A percentile compares a stretch with the other conserved stretches of the same genome.
Conservation (phyloP, 768 basidiomycete species). For the Piloderma croceum region DNA sequence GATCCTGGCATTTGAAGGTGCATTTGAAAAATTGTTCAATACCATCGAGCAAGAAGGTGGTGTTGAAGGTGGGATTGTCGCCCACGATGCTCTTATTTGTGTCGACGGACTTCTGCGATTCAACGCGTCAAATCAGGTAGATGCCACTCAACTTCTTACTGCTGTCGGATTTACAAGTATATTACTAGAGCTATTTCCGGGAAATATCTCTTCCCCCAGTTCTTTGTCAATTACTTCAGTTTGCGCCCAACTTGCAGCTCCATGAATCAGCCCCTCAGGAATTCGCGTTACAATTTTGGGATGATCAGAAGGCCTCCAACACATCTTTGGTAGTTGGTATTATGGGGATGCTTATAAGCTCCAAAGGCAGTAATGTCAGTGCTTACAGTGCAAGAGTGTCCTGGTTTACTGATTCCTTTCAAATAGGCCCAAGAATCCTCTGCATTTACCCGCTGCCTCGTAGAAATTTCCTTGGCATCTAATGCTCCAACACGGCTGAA, state of each 20-base stretch:
- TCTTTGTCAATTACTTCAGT: slow-evolving; percentile 64
- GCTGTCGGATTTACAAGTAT: slow-evolving; percentile 5
- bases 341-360: slow-evolving; percentile 79
- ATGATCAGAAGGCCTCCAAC: slow-evolving; percentile 82
- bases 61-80: slow-evolving; percentile 82
- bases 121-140: slow-evolving; percentile 91
- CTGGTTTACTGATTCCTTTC: slow-evolving; percentile 1
- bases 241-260: slow-evolving; percentile 56
- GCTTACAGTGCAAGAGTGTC: not conserved
- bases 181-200: slow-evolving; percentile 84
- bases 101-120: slow-evolving; percentile 84
- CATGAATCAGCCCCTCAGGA: slow-evolving; percentile 69
- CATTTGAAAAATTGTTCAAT: slow-evolving; percentile 91
- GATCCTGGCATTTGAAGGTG: slow-evolving; percentile 92
- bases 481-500: slow-evolving; percentile 88
- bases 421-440: slow-evolving; percentile 51
- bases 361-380: slow-evolving; percentile 61
- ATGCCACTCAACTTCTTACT: not conserved
- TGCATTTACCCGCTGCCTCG: slow-evolving; percentile 66
- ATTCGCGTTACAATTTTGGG: slow-evolving; percentile 96
- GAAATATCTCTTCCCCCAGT: slow-evolving; percentile 73
- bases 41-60: slow-evolving; percentile 87
- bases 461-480: slow-evolving; percentile 88
- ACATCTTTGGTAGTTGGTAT: slow-evolving; percentile 74
- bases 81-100: slow-evolving; percentile 80